Evolutionary conservation across 495 filamentous ascomycete species (phyloP).

Genomic region (Amphirosellinia nigrospora): DNA sequence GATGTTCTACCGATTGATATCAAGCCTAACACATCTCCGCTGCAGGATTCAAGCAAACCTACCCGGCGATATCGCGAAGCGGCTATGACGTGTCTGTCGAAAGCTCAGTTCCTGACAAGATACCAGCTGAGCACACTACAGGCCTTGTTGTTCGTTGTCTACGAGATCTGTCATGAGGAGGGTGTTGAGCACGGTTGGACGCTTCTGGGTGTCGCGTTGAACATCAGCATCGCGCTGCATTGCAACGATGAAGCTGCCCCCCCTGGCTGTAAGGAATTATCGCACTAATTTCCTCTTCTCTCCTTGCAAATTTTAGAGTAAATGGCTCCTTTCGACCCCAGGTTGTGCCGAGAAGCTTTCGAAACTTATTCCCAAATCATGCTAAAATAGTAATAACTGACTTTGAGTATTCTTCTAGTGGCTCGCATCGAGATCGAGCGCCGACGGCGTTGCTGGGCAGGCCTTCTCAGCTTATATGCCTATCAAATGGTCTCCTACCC

Average conservation of each 20-base stretch:
- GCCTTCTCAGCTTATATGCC: conserved; percentile 52
- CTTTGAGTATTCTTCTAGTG: conserved; percentile 18
- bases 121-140: conserved; percentile 57
- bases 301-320: not conserved
- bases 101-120: conserved; percentile 51
- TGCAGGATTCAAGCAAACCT: conserved; percentile 50
- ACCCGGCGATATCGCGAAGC: conserved; percentile 53
- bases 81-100: conserved; percentile 51
- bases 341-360: not conserved
- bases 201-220: conserved; percentile 53
- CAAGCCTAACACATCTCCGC: conserved; percentile 48
- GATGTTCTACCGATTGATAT: conserved; percentile 51
- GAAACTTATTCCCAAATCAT: not conserved
- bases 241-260: conserved; percentile 56
- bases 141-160: conserved; percentile 52
- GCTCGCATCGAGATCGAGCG: conserved; percentile 54
- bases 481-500: conserved; percentile 47
- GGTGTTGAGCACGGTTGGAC: conserved; percentile 46
- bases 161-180: conserved; percentile 51
- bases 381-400: not conserved
- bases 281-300: not conserved
- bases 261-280: conserved; percentile 34
- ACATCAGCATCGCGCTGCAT: conserved; percentile 55
- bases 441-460: conserved; percentile 54
- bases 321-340: not conserved